Evolutionary conservation across 2,329 filamentous ascomycete genomes (phyloP).

Genomic region (Diaporthe citrichinensis): DNA sequence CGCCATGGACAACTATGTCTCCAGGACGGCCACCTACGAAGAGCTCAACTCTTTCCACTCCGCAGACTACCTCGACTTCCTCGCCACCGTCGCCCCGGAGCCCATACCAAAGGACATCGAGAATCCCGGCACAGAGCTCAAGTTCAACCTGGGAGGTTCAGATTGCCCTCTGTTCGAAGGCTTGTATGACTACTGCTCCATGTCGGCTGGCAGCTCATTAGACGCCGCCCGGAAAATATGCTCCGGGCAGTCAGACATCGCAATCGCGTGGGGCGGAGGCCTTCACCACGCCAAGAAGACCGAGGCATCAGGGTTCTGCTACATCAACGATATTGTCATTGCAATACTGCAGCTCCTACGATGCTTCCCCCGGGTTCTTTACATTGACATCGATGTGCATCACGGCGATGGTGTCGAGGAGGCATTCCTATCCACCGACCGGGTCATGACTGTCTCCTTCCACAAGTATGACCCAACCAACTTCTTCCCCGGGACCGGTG

Average conservation of each 20-base stretch:
- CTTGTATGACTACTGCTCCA: constrained; percentile 93
- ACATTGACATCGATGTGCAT: constrained; percentile 95
- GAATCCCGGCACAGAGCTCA: constrained; percentile 72
- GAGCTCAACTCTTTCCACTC: constrained; percentile 91
- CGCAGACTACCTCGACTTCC: constrained; percentile 90
- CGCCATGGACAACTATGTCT: constrained; percentile 94
- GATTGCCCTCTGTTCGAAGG: constrained; percentile 98
- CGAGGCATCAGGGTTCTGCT: constrained; percentile 96
- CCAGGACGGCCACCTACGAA: constrained; percentile 86
- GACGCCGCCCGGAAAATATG: constrained; percentile 92
- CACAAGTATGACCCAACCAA: constrained; percentile 90
- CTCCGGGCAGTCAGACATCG: constrained; percentile 90
- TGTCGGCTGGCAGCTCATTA: constrained; percentile 91
- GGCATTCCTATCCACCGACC: constrained; percentile 89
- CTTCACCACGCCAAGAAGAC: constrained; percentile 96
- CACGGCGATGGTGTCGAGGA: constrained; percentile 93
- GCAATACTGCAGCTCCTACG: constrained; percentile 90
- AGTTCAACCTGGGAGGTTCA: constrained; percentile 89
- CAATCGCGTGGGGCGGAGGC: constrained; percentile 97
- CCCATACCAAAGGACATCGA: constrained; percentile 76
- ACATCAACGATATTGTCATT: constrained; percentile 98
- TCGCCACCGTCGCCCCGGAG: constrained; percentile 79
- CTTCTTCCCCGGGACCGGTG: constrained; percentile 95
- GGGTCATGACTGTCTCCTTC: constrained; percentile 72
- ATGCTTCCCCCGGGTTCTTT: constrained; percentile 86